Base-by-base conservation (phyloP, 1,284 basidiomycete genomes). In the Athelia sp. region DNA sequence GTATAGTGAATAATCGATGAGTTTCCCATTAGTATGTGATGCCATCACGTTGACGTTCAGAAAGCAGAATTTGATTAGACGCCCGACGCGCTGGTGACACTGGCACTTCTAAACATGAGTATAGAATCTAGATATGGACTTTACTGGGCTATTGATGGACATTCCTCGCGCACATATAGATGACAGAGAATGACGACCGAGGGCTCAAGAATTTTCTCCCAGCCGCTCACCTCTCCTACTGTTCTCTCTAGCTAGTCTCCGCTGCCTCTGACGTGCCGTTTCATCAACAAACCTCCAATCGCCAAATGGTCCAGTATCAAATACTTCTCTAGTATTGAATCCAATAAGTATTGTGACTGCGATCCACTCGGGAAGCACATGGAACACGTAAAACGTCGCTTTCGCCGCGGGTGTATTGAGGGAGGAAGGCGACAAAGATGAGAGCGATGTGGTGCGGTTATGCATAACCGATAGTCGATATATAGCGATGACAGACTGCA, bases 1-100 rank as follows among this genome's bases (percentile, higher is more conserved):
- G 67, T 94, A 94, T 13, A 94, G 64, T 1, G 87, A 84, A 66
- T 90, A 90, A 65, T 94, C 87, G 48, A 88, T 60, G 6, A 29
- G 6, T 29, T 29, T 29, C 13, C 13, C 26, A 29, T 29, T 29
- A 29, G 13, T 4, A 29, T 29, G 26, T 29, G 26, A 29, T 13
- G 26, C 26, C 26, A 29, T 29, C 6, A 29, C 13, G 26, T 29
- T 29, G 26, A 29, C 6, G 26, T 29, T 29, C 13, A 4, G 26
- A 13, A 29, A 29, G 26, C 26, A 29, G 26, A 29, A 13, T 29
- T 29, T 29, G 26, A 4, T 6, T 29, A 29, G 13, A 6, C 13
- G 26, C 4, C 4, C 26, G 26, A 6, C 26, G 26, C 6, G 4
- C 26, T 29, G n/a, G n/a, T n/a, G n/a, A n/a, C n/a, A n/a, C n/a